Conservation (phyloP, 2,329 filamentous ascomycete species). For the Plenodomus lindquistii region DNA sequence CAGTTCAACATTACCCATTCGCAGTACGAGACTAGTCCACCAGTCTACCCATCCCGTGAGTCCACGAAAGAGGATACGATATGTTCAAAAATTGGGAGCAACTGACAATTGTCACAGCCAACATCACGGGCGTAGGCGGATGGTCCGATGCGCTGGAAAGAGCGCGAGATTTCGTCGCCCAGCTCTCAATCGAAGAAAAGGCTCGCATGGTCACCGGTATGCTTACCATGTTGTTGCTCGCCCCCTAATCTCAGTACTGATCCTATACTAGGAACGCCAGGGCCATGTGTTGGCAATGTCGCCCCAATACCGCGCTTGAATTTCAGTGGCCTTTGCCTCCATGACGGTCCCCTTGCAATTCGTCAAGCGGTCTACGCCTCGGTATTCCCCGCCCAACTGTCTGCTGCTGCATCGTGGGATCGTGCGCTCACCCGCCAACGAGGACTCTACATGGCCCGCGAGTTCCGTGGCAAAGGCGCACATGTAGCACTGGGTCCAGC, state of each 20-base stretch:
- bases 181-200: constrained; percentile 31
- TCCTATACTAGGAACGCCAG: constrained; percentile 1
- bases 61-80: neutral
- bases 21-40: constrained; percentile 33
- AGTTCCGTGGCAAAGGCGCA: constrained; percentile 40
- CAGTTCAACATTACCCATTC: constrained; percentile 25
- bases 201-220: constrained; percentile 31
- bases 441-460: constrained; percentile 37
- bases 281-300: constrained; percentile 43
- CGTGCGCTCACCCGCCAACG: constrained; percentile 38
- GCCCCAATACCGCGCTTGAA: constrained; percentile 43
- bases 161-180: constrained; percentile 23
- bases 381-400: constrained; percentile 44
- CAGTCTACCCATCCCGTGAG: constrained; percentile 34
- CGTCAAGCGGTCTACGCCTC: constrained; percentile 34
- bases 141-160: constrained; percentile 31
- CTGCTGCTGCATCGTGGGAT: constrained; percentile 49
- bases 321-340: constrained; percentile 47
- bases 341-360: constrained; percentile 45
- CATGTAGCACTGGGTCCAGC: constrained; percentile 57
- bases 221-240: neutral
- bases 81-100: neutral
- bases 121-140: constrained; percentile 29
- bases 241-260: neutral
- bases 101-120: constrained; percentile 10